Base-by-base conservation (phyloP, 306 rosid genomes). In the Cucurbita ficifolia region DNA sequence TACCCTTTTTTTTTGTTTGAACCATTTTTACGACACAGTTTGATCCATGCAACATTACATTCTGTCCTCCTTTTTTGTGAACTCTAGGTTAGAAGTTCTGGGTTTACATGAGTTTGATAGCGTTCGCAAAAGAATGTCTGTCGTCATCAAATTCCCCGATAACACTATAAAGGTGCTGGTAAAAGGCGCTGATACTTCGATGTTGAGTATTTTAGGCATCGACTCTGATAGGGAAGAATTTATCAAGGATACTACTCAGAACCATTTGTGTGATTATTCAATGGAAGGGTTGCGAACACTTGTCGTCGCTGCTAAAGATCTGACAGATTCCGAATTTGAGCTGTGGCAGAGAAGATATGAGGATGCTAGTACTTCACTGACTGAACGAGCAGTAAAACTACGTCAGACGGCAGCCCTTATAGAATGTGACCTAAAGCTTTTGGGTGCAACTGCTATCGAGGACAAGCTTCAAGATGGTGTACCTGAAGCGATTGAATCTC, bases 21-120 rank as follows among this genome's bases (percentile, higher is more conserved):
- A 60, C 29, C 21, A 70, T 68, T 29, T 50, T 57, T 57, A 11
- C 19, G 59, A 52, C 35, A 52, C 21, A 8, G 24, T 39, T 73
- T 72, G 61, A 12, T 22, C 19, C 10, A 8, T 74, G 24, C 43
- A 43, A 39, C 35, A 16, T 33, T 45, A 74, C 54, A 54, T 53
- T 10, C 19, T 35, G 21, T 70, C 51, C 1, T 35, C 75, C 35
- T 57, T 22, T 79, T 14, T 14, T 70, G 42, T 87, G 81, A 48
- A 76, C 53, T 84, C 75, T 81, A 95, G 99, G 89, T 87, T 91
- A 85, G 96, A 95, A 18, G 99, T 91, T 42, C 83, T 95, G 91
- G 99, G 99, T 54, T 82, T 95, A 70, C 97, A 95, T 60, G 99
- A 95, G 83, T 95, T 95, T 84, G 99, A 95, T 72, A 95, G 99